Percentiles rank a stretch among this genome's conserved stretches.
Conservation (phyloP, 2,329 filamentous ascomycete genomes). For the Curvularia verruculosa region DNA sequence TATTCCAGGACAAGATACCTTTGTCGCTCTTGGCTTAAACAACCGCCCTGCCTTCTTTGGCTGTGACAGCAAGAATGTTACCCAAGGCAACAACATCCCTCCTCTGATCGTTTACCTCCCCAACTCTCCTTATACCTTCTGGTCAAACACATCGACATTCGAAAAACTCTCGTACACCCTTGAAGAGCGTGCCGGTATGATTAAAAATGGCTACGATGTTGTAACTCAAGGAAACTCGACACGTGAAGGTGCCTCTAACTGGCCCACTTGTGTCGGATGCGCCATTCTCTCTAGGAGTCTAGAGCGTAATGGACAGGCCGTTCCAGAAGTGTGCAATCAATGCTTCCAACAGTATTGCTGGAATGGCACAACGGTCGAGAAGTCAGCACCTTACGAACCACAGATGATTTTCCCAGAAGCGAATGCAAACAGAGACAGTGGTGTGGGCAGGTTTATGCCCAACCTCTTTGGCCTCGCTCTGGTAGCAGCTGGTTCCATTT, state of each 20-base stretch:
- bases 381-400: conserved; percentile 38
- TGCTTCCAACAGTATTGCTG: conserved; percentile 92
- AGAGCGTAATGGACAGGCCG: conserved; percentile 68
- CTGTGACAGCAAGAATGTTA: conserved; percentile 70
- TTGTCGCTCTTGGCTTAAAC: conserved; percentile 78
- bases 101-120: conserved; percentile 88
- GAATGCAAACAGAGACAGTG: conserved; percentile 29
- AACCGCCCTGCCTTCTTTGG: conserved; percentile 79
- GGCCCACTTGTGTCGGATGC: conserved; percentile 86
- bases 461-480: conserved; percentile 28
- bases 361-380: conserved; percentile 71
- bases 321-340: conserved; percentile 72
- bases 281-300: conserved; percentile 81
- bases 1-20: conserved; percentile 76
- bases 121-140: conserved; percentile 77
- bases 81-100: conserved; percentile 52
- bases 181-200: conserved; percentile 75
- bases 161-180: conserved; percentile 65
- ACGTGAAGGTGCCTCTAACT: conserved; percentile 64
- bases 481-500: conserved; percentile 25
- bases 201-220: conserved; percentile 83
- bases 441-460: conserved; percentile 32
- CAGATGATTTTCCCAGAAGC: conserved; percentile 26
- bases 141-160: conserved; percentile 82
- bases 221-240: conserved; percentile 85